phyloP scores from a whole-genome alignment of 75 land plant genomes.

The Chamaecyparis obtusa region DNA sequence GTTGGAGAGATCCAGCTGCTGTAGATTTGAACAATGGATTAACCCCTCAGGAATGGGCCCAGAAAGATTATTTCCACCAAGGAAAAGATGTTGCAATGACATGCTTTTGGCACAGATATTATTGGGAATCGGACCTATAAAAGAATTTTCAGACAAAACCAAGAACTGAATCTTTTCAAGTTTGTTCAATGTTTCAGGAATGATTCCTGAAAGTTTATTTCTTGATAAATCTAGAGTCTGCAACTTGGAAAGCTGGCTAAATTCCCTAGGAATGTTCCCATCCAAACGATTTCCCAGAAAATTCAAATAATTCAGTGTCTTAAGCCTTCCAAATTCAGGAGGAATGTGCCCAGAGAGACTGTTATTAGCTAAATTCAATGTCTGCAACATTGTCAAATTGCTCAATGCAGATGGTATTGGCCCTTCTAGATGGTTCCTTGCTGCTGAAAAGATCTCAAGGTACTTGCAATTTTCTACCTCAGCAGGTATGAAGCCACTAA shows the following conservation, averaged over 20 bases:
- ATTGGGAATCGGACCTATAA: slow-evolving; percentile 55
- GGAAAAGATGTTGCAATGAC: slow-evolving; percentile 43
- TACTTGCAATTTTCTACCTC: slow-evolving; percentile 51
- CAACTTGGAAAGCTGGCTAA: slow-evolving; percentile 33
- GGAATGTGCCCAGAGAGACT: slow-evolving; percentile 50
- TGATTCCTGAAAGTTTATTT: slow-evolving; percentile 40
- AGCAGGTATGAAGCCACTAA: slow-evolving; percentile 62
- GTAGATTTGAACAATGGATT: slow-evolving; percentile 36
- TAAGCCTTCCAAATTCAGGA: slow-evolving; percentile 31
- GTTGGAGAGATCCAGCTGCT: slow-evolving; percentile 62
- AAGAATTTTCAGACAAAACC: slow-evolving; percentile 50
- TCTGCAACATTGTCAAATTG: slow-evolving; percentile 34
- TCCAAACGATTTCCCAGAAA: slow-evolving; percentile 47
- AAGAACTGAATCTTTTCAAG: slow-evolving; percentile 45
- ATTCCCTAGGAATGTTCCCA: slow-evolving; percentile 43
- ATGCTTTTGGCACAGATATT: slow-evolving; percentile 53
- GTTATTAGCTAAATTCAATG: slow-evolving; percentile 58
- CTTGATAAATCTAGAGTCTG: slow-evolving; percentile 51
- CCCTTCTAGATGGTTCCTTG: slow-evolving; percentile 49
- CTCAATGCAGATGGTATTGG: slow-evolving; percentile 50
- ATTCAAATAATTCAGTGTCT: slow-evolving; percentile 44
- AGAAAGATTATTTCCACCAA: slow-evolving; percentile 47
- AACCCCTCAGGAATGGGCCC: slow-evolving; percentile 63
- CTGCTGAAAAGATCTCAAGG: slow-evolving; percentile 36
- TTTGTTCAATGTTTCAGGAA: slow-evolving; percentile 51